Percentiles rank a stretch among this genome's conserved stretches.
Conservation (phyloP, 2,329 filamentous ascomycete genomes). For the Fusarium sambucinum region DNA sequence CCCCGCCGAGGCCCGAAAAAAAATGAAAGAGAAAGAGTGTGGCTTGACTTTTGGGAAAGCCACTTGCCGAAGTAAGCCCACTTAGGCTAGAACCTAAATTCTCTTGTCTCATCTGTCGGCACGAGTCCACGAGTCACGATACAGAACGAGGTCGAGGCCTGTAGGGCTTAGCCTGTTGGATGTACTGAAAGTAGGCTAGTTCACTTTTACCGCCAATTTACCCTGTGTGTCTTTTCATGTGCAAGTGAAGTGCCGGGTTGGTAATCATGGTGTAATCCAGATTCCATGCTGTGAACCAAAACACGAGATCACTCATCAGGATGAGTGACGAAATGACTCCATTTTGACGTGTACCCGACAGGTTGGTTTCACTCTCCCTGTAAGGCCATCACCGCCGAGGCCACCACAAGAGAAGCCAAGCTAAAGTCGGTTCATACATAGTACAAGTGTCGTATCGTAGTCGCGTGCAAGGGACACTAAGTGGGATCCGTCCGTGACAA, state of each 20-base stretch:
- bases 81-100: constrained; percentile 22
- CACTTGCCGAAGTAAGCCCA: background rate
- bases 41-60: constrained; percentile 11
- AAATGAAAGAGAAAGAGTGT: constrained; percentile 5
- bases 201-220: constrained; percentile 19
- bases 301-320: background rate
- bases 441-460: constrained; percentile 15
- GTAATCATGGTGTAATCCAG: constrained; percentile 33
- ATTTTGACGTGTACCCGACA: constrained; percentile 30
- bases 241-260: constrained; percentile 25
- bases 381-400: constrained; percentile 8
- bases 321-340: constrained; percentile 29
- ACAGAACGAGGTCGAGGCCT: background rate
- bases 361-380: constrained; percentile 27
- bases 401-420: constrained; percentile 24
- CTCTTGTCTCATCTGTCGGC: background rate
- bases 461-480: constrained; percentile 35
- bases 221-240: background rate
- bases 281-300: constrained; percentile 2
- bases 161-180: constrained; percentile 36
- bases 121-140: constrained; percentile 31
- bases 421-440: constrained; percentile 34
- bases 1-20: constrained; percentile 5
- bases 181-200: background rate
- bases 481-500: constrained; percentile 19